Base-by-base conservation (phyloP, 805 yeast genomes). In the Candida corydali region DNA sequence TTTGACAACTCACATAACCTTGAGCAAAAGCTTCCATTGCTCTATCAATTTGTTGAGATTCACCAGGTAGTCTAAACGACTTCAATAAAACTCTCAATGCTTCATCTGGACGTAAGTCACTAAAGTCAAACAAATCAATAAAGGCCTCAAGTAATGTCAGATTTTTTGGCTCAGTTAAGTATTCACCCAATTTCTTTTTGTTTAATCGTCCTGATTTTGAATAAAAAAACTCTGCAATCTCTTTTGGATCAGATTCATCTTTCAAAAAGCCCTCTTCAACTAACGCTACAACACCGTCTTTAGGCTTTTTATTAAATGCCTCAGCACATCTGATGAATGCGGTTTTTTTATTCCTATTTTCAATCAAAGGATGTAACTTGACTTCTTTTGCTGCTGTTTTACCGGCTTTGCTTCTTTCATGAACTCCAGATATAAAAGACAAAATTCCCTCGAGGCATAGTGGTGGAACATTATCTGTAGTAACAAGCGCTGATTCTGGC, bases 31-130 rank as follows among this genome's bases (percentile, higher is more conserved):
- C 69, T 51, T 91, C 97, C 19, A 93, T 82, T 11, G 91, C 77
- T 50, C 96, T 74, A 57, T 93, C 98, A 55, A 93, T 93, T 57
- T 87, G 96, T 53, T 88, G 98, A 0, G 97, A 84, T 61, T 93
- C 99, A 41, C 99, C 99, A 1, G 98, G 98, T 33, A 93, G 70
- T 57, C 98, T 76, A 54, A 93, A 91, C 15, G 84, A 76, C 39
- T 85, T 83, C 46, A 94, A 68, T 41, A 93, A 59, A 38, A 85
- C 70, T 51, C 99, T 74, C 36, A 93, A 66, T 0, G 96, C 96
- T 59, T 91, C 97, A 58, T 93, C 99, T 2, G 94, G 91, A 51
- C 98, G 71, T 47, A 84, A 65, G 14, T 76, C 82, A 25, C 69
- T 65, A 54, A 89, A 89, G 39, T 89, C 91, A 55, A 91, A 82